Base-by-base conservation (phyloP, 2,329 filamentous ascomycete species). In the Fusarium coffeatum region DNA sequence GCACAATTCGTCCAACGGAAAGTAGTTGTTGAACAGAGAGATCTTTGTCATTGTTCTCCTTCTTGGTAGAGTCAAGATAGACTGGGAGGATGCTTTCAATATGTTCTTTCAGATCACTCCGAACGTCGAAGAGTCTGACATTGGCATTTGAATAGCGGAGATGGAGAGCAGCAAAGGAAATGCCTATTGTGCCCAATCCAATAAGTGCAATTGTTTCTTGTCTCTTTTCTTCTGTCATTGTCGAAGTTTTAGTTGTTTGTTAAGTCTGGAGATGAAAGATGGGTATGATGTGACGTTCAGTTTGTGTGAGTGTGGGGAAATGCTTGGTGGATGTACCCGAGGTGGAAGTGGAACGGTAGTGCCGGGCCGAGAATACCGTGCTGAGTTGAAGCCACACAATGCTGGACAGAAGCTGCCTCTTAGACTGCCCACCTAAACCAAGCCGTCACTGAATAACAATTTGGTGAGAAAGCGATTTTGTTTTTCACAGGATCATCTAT, bases 161-260 rank as follows among this genome's bases (percentile, higher is more conserved):
- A 10, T 72, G 69, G 1, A 72, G 18, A 0, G 69, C 62, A 1
- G 69, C 49, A 4, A 72, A 72, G 5, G 69, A 72, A 13, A 72
- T 41, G 0, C 69, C 69, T 5, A 72, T 70, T 2, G 69, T 72
- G 23, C 69, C 69, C 1, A 72, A 48, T 0, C 69, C 69, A 4
- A 72, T 70, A 9, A 72, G 51, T 3, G 69, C 46, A 2, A 72
- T 66, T 0, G 46, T 70, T 79, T 72, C 2, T 3, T 50, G 51
- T 3, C 22, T 20, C 4, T 18, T 0, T 3, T 23, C 7, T 3
- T 43, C 12, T 5, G 18, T 0, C 67, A 65, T 56, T 1, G 2
- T 25, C 16, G 6, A 4, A 15, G 2, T 16, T 8, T 22, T 5
- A 6, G 9, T 8, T 11, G 9, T 12, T 22, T 5, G 15, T 16